Percentiles rank a stretch among this genome's conserved stretches.
phyloP scores from a whole-genome alignment of 179 eudicot genomes.

The Actinidia arguta region DNA sequence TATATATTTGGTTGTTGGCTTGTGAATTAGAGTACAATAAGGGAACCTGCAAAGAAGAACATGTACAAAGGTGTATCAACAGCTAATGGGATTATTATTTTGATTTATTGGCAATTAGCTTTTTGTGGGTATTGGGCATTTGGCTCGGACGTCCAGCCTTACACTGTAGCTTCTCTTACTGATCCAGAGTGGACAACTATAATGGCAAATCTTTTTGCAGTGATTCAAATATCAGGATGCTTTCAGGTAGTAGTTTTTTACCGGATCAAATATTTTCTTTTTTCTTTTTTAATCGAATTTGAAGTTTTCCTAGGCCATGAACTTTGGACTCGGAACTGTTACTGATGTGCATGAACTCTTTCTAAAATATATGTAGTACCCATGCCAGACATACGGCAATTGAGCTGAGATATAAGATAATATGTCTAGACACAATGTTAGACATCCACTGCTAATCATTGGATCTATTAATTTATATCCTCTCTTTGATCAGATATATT shows the following conservation, averaged over 20 bases:
- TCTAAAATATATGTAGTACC: too few species aligned
- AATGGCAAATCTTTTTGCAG: slow-evolving; percentile 52
- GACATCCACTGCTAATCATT: too few species aligned
- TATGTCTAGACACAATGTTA: too few species aligned
- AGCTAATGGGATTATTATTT: slow-evolving; percentile 43
- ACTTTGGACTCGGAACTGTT: not conserved
- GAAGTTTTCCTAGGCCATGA: not conserved
- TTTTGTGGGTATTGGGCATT: slow-evolving; percentile 54
- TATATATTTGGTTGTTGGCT: not conserved
- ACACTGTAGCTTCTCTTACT: slow-evolving; percentile 45
- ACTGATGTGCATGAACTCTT: too few species aligned
- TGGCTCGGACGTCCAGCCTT: slow-evolving; percentile 45
- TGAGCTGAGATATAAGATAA: too few species aligned
- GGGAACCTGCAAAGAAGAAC: slow-evolving; percentile 48
- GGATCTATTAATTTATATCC: not conserved
- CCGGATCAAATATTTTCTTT: too few species aligned
- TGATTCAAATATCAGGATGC: slow-evolving; percentile 53
- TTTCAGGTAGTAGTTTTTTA: slow-evolving; percentile 39
- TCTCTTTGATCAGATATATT: slow-evolving; percentile 39
- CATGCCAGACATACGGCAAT: too few species aligned
- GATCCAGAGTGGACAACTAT: slow-evolving; percentile 44
- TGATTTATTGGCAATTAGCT: slow-evolving; percentile 52
- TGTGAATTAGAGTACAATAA: slow-evolving; percentile 36
- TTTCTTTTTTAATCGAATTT: not conserved
- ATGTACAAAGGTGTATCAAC: slow-evolving; percentile 56